Conservation (phyloP, 441 rosid species). For the Populus trichocarpa region DNA sequence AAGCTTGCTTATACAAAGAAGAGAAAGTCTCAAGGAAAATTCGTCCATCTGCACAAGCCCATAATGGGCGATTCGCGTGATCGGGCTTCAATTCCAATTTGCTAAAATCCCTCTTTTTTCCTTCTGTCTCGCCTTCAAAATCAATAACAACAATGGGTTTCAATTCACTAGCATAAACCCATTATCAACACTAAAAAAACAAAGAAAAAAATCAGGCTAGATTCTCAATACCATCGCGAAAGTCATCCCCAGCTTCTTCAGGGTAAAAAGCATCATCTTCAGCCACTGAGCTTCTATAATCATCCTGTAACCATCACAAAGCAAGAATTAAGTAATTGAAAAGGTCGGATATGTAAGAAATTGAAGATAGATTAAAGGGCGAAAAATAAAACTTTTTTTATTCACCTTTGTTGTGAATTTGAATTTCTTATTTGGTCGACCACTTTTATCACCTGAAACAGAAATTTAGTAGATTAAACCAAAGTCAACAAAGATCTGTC, state of each 20-base stretch:
- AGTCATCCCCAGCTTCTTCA: slow-evolving; percentile 58
- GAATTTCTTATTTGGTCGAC: slow-evolving; percentile 54
- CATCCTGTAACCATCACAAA: slow-evolving; percentile 45
- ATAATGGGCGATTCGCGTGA: slow-evolving; percentile 75
- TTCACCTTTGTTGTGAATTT: slow-evolving; percentile 54
- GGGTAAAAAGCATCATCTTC: slow-evolving; percentile 44
- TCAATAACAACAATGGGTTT: slow-evolving; percentile 8
- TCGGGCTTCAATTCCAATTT: slow-evolving; percentile 74
- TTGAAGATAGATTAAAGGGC: neutral
- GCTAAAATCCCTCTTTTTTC: slow-evolving; percentile 63
- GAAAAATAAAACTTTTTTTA: neutral
- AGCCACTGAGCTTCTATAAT: slow-evolving; percentile 35
- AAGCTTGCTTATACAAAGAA: slow-evolving; percentile 86
- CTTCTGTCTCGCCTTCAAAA: slow-evolving; percentile 53
- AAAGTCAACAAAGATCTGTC: neutral
- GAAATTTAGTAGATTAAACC: neutral
- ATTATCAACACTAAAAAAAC: neutral
- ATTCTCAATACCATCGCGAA: slow-evolving; percentile 48
- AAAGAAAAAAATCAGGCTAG: neutral
- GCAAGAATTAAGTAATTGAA: neutral
- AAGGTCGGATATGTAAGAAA: neutral
- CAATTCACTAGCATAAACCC: neutral
- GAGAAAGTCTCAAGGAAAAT: slow-evolving; percentile 85
- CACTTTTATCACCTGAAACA: slow-evolving; percentile 55
- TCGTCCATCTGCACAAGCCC: slow-evolving; percentile 94